Evolutionary conservation across 1,139 yeast genomes (phyloP), one percentile per base, ranked within the genome.

Genomic region (Yamadazyma atlantica): DNA sequence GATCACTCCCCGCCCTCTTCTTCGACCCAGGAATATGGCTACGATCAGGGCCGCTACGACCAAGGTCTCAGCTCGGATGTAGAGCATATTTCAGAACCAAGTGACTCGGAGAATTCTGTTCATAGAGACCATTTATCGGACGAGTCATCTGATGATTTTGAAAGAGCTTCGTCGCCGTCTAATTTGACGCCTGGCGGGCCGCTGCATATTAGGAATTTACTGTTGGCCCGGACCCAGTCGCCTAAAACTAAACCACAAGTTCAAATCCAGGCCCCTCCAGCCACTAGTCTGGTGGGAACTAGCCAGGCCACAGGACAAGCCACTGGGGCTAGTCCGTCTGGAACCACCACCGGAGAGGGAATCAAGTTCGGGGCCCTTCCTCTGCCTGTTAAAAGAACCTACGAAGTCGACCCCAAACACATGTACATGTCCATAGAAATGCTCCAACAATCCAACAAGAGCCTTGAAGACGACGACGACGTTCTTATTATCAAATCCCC

Each of bases 401-500:
- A 69, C 16, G 82, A 82, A 29, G 66, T 85, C 9, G 82, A 82
- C 24, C 96, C 96, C 1, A 79, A 85, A 36, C 96, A 89, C 54
- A 83, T 89, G 82, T 83, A 72, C 54, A 73, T 84, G 62, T 87
- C 96, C 1, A 84, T 88, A 47, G 82, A 87, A 36, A 80, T 87
- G 82, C 67, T 88, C 61, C 83, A 82, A 51, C 69, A 42, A 10
- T 34, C 34, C 21, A 48, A 41, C 18, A 39, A 37, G 15, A 30
- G 16, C n/a, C 46, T 46, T 15, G 57, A 50, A n/a, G 82, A 80
- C 23, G 82, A 81, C 26, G 96, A 90, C 2, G 96, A 95, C 9
- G 89, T 94, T 0, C 64, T 90, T 34, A 80, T 85, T 10, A 85
- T 89, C 39, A 77, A 78, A 47, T 82, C 95, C 2, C 97, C 96